These are phyloP conservation scores for Apophysomyces elegans DNA, from an alignment of 371 early-diverging fungal species.

Conservation along the genomic window DNA sequence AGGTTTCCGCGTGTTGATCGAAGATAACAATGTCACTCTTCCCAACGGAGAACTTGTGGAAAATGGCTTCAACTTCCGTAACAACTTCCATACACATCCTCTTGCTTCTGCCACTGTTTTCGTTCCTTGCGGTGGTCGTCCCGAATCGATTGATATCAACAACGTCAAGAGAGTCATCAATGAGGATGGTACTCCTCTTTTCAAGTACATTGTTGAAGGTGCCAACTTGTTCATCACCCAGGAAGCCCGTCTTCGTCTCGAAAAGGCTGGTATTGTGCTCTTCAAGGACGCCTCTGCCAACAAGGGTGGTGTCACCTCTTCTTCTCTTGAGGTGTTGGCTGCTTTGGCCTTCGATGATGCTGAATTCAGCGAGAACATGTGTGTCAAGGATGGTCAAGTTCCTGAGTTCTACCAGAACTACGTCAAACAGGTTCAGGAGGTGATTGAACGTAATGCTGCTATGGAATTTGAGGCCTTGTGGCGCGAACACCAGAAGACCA, in stretches of 20 bases:
- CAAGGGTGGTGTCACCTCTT: slow-evolving; percentile 98
- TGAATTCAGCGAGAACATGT: slow-evolving; percentile 92
- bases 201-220: slow-evolving; percentile 98
- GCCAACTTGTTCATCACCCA: slow-evolving; percentile 99
- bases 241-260: slow-evolving; percentile 95
- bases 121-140: slow-evolving; percentile 98
- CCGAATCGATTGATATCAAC: slow-evolving; percentile 94
- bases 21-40: slow-evolving; percentile 86
- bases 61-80: slow-evolving; percentile 93
- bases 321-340: slow-evolving; percentile 94
- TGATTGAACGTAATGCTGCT: slow-evolving; percentile 93
- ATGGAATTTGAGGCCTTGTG: slow-evolving; percentile 96
- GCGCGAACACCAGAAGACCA: slow-evolving; percentile 82
- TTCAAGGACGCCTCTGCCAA: slow-evolving; percentile 99
- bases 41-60: slow-evolving; percentile 89
- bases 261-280: slow-evolving; percentile 90
- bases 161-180: slow-evolving; percentile 79
- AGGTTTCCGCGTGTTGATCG: slow-evolving; percentile 95
- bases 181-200: slow-evolving; percentile 82
- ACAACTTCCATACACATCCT: slow-evolving; percentile 91
- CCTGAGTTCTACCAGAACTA: slow-evolving; percentile 92
- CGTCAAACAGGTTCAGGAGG: slow-evolving; percentile 87
- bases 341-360: slow-evolving; percentile 92
- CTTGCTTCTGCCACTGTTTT: slow-evolving; percentile 88
- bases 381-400: slow-evolving; percentile 75